Evolutionary conservation across 2,329 filamentous ascomycete species (phyloP), one percentile per base, ranked within the genome.

Genomic region (Pseudogymnoascus sp.): DNA sequence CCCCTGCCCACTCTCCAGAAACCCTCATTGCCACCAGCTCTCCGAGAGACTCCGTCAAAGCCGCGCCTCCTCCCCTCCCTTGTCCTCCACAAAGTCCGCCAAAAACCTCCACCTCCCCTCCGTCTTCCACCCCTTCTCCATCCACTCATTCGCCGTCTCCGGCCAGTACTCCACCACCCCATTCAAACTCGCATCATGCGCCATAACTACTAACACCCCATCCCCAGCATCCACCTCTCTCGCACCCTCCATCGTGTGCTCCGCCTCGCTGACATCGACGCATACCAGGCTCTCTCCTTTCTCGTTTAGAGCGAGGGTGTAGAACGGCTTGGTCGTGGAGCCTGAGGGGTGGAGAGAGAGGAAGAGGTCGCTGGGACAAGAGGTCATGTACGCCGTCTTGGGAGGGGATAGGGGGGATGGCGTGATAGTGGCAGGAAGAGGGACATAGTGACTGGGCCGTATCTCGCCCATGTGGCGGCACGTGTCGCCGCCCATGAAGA

Each of bases 401-500:
- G 63, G 50, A 1, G 66, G 60, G 15, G 70, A 63, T 37, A 80
- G 73, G 2, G 77, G 78, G 62, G 76, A 73, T 0, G 78, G 79
- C 2, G 65, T 65, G 60, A 82, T 73, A 0, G 66, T 63, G 0
- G 68, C 64, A 0, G 73, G 78, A 0, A 81, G 68, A 0, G 76
- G 78, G 4, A 76, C 67, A 50, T 78, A 75, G 7, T 66, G 64
- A 1, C 75, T 77, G 0, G 79, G 80, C n/a, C 80, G 70, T 19
- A 81, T 75, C 65, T 79, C 75, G 19, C 76, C 77, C 7, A 70
- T 72, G 63, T 81, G 76, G 64, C 82, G 79, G 37, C 74, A 77
- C 4, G 75, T 72, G 67, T 83, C 81, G 17, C 78, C 80, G 29
- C 78, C 80, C 73, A 83, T 78, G 66, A 82, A 75, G 29, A 82